Evolutionary conservation across 1,284 basidiomycete species (phyloP), one percentile per base, ranked within the genome.

Genomic region (Malassezia nana): DNA sequence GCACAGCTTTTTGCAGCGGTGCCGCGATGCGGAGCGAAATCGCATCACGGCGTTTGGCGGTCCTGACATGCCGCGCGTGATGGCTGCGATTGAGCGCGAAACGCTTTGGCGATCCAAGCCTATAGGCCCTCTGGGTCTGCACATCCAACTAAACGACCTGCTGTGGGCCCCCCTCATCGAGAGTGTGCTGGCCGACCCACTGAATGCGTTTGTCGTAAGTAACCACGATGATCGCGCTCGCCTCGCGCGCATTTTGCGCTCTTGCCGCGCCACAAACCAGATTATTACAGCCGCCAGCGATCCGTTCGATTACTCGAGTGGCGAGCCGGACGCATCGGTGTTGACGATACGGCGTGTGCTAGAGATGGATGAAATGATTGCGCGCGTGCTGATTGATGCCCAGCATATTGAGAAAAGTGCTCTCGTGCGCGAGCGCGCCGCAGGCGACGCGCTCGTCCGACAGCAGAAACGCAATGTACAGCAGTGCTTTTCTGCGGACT

Each of bases 291-390:
- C 64, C 29, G 12, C 50, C 78, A 78, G 64, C 84, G 87, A 48
- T 72, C 76, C 57, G 3, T 67, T 65, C 40, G 73, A 76, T 58
- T 71, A 61, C 26, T 49, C 57, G 1, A 41, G 39, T 8, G 76
- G 75, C 63, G 83, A 88, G 72, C 82, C 84, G 16, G 78, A 80
- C 22, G 61, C 75, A 10, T 64, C 79, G 20, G 77, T 84, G 46
- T 75, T 82, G 9, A 96, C 91, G 2, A 80, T 92, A 25, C 78
- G 92, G 26, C 84, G 89, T 20, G 85, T 84, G n/a, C 78, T 95
- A 5, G 82, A 86, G 87, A 79, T 92, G 62, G 79, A 81, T 13
- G 78, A 92, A 40, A 83, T 83, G 52, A 85, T 91, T 3, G 77
- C 83, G 25, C 87, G 89, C 44, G 79, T 91, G 46, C 75, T 98